phyloP scores from a whole-genome alignment of 2,329 filamentous ascomycete genomes.

The Clonostachys sp. region DNA sequence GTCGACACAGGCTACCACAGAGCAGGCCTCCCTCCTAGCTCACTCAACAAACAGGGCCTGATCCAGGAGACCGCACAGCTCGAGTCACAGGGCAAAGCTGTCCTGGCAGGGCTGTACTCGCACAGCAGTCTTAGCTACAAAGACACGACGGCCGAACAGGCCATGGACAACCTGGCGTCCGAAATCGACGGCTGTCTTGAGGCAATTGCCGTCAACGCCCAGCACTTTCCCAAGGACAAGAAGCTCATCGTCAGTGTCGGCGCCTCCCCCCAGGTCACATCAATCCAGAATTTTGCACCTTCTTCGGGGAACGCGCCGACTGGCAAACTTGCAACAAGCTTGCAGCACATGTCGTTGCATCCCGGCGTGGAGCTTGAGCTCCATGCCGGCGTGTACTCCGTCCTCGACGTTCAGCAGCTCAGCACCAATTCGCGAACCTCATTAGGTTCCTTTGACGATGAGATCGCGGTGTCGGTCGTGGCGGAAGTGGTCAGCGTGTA shows the following conservation, averaged over 20 bases:
- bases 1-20: constrained; percentile 62
- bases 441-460: constrained; percentile 21
- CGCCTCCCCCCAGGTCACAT: constrained; percentile 13
- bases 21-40: constrained; percentile 45
- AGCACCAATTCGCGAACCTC: constrained; percentile 39
- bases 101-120: constrained; percentile 19
- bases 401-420: constrained; percentile 62
- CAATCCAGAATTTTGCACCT: constrained; percentile 15
- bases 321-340: constrained; percentile 4
- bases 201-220: constrained; percentile 6
- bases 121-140: constrained; percentile 25
- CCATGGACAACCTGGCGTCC: constrained; percentile 17
- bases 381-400: constrained; percentile 61
- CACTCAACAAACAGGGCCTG: constrained; percentile 29
- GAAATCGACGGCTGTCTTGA: constrained; percentile 22
- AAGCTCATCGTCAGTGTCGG: constrained; percentile 20
- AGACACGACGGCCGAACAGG: constrained; percentile 13
- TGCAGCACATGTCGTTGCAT: neutral
- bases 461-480: constrained; percentile 53
- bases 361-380: constrained; percentile 38
- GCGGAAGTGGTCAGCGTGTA: constrained; percentile 60
- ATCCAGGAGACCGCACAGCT: constrained; percentile 24
- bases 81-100: constrained; percentile 5
- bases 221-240: constrained; percentile 7
- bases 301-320: neutral